Conservation (phyloP, 768 basidiomycete genomes). For the Suillus alpinus region DNA sequence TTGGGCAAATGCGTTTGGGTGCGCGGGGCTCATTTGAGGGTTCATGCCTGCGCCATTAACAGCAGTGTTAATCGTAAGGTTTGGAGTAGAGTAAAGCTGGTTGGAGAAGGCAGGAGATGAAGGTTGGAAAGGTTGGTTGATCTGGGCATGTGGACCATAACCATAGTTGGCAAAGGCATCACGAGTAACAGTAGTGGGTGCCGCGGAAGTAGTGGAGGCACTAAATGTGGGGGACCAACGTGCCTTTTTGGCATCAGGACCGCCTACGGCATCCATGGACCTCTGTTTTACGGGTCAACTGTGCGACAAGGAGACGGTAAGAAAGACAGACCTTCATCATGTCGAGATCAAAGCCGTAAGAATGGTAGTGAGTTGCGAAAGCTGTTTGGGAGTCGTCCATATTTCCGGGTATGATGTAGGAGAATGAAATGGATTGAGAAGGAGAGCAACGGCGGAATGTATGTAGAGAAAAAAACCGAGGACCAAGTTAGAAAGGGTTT, state of each 20-base stretch:
- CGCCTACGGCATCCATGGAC: slow-evolving; percentile 80
- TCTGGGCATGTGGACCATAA: slow-evolving; percentile 73
- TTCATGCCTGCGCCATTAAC: slow-evolving; percentile 48
- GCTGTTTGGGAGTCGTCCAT: slow-evolving; percentile 78
- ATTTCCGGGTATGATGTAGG: slow-evolving; percentile 23
- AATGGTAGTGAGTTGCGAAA: slow-evolving; percentile 65
- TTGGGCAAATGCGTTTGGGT: slow-evolving; percentile 52
- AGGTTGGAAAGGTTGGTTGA: slow-evolving; percentile 50
- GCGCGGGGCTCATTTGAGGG: slow-evolving; percentile 64
- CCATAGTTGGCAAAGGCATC: slow-evolving; percentile 87
- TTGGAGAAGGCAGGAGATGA: slow-evolving; percentile 50
- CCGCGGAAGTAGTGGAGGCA: slow-evolving; percentile 33
- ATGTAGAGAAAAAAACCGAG: slow-evolving; percentile 41
- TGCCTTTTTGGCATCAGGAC: slow-evolving; percentile 85
- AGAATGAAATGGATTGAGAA: slow-evolving; percentile 41
- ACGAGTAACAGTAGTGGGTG: slow-evolving; percentile 41
- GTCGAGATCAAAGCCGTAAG: slow-evolving; percentile 80
- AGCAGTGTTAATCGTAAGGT: slow-evolving; percentile 63
- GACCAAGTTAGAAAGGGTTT: slow-evolving; percentile 53
- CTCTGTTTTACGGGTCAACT: slow-evolving; percentile 45
- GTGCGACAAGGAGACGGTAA: not conserved
- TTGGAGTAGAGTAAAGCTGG: slow-evolving; percentile 72
- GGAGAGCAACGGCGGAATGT: slow-evolving; percentile 50
- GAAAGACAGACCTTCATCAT: slow-evolving; percentile 77
- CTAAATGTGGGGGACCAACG: slow-evolving; percentile 78